Evolutionary conservation across 305 asterid genomes (phyloP).

Genomic region (Solanum hybrid): DNA sequence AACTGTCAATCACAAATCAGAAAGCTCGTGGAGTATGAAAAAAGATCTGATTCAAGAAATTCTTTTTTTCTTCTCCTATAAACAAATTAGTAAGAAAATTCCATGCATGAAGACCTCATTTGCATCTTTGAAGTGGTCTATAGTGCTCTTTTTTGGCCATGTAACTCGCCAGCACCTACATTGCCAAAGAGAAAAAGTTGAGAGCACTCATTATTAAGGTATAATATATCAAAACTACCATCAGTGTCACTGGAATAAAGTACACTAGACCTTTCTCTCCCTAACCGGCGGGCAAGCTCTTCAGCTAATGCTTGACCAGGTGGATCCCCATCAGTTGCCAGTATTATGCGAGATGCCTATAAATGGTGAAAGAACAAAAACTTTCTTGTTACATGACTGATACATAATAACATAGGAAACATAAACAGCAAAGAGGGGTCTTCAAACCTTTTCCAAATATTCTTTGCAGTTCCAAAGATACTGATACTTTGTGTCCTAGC

Average conservation of each 20-base stretch:
- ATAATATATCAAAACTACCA: not conserved
- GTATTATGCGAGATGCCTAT: slow-evolving; percentile 89
- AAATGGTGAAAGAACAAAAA: slow-evolving; percentile 10
- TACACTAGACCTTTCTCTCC: slow-evolving; percentile 63
- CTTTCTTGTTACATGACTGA: slow-evolving; percentile 10
- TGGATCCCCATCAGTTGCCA: slow-evolving; percentile 87
- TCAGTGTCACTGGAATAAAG: not conserved
- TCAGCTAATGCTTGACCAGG: slow-evolving; percentile 97
- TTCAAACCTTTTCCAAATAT: slow-evolving; percentile 57
- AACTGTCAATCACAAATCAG: not conserved
- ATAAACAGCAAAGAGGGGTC: not conserved
- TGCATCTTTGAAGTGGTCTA: slow-evolving; percentile 74
- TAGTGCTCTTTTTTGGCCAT: slow-evolving; percentile 77
- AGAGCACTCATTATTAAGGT: not conserved
- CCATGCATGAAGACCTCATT: slow-evolving; percentile 57
- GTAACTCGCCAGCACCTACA: slow-evolving; percentile 90
- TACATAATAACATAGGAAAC: slow-evolving; percentile 4
- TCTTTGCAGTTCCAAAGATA: slow-evolving; percentile 96
- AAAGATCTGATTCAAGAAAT: not conserved
- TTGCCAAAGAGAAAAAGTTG: slow-evolving; percentile 10
- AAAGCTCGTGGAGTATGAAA: not conserved
- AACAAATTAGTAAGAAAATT: not conserved
- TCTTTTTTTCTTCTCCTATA: not conserved
- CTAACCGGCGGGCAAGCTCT: slow-evolving; percentile 96
- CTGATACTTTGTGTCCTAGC: slow-evolving; percentile 49